phyloP scores from a whole-genome alignment of 225 moss, liverwort and hornwort species.

The Takakia lepidozioides region DNA sequence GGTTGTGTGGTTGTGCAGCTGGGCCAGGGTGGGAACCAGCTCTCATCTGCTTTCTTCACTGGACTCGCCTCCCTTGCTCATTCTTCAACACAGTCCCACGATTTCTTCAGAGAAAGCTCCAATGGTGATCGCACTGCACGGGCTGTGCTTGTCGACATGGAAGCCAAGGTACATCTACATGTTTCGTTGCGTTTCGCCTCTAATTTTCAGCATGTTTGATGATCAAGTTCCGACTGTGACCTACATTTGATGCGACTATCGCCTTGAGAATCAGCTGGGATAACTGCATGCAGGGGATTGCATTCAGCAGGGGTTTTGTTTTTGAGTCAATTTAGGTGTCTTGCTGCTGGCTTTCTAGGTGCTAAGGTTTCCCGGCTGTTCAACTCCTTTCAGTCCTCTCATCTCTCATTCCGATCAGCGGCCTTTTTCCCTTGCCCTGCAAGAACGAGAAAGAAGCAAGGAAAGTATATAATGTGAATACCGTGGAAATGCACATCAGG shows the following conservation, averaged over 20 bases:
- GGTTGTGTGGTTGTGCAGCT: slow-evolving; percentile 83
- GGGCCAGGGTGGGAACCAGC: slow-evolving; percentile 95
- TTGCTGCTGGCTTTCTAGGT: background rate
- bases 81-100: slow-evolving; percentile 14
- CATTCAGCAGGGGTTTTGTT: background rate
- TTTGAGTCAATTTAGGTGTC: slow-evolving; percentile 10
- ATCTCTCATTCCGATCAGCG: background rate
- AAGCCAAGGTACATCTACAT: slow-evolving; percentile 60
- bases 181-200: too few relatives aligned
- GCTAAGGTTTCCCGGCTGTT: background rate
- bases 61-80: slow-evolving; percentile 47
- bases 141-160: slow-evolving; percentile 86
- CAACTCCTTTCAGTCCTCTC: background rate
- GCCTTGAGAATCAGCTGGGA: too few relatives aligned
- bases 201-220: too few relatives aligned
- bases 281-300: too few relatives aligned
- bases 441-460: background rate
- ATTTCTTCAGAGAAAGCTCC: slow-evolving; percentile 50
- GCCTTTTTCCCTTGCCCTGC: background rate
- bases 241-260: too few relatives aligned
- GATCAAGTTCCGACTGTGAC: too few relatives aligned
- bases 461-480: too few relatives aligned
- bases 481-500: too few relatives aligned
- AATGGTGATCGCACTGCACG: slow-evolving; percentile 48
- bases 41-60: slow-evolving; percentile 61